Base-by-base conservation (phyloP, 441 rosid species). In the Bruguiera hainesii region DNA sequence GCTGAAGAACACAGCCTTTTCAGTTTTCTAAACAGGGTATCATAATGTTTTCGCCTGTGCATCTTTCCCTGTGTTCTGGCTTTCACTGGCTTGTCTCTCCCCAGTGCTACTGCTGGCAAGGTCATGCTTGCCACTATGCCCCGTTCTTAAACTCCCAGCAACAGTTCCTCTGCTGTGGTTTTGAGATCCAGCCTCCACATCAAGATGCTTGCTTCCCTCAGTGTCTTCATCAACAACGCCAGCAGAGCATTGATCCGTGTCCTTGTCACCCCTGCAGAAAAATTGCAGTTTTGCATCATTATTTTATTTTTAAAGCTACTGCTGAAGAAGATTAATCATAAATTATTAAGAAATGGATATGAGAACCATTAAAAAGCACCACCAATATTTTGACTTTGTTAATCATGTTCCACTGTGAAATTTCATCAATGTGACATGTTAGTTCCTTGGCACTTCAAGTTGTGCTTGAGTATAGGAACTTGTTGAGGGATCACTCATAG, bases 241-340 rank as follows among this genome's bases (percentile, higher is more conserved):
- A 4, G 64, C 71, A 35, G 31, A 20, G 65, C 15, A 50, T 65
- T 74, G 75, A 63, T 85, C 79, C 20, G 79, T 83, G 13, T 78
- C 90, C 61, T 76, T 88, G 63, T 86, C 89, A 64, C 85, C 89
- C 65, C 98, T 89, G 76, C 71, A 48, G 46, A 11, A 46, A 35
- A 56, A 48, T 69, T 52, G 56, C 13, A 48, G 5, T 55, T 55
- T 55, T 10, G 16, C 29, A 55, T 55, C 1, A 6, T 55, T 55
- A 23, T 55, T 20, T 10, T 2, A 55, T 15, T 20, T 55, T 55
- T 10, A 10, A 55, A 18, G 58, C 10, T 20, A 55, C 28, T 5
- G 15, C 25, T 8, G 58, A 26, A 55, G 28, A 55, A 20, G 58
- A 10, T 55, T 23, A 10, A 55, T 23, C 58, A 26, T 55, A 10